Evolutionary conservation across 2,329 filamentous ascomycete genomes (phyloP), one percentile per base, ranked within the genome.

Genomic region (Hysterium pulicare): DNA sequence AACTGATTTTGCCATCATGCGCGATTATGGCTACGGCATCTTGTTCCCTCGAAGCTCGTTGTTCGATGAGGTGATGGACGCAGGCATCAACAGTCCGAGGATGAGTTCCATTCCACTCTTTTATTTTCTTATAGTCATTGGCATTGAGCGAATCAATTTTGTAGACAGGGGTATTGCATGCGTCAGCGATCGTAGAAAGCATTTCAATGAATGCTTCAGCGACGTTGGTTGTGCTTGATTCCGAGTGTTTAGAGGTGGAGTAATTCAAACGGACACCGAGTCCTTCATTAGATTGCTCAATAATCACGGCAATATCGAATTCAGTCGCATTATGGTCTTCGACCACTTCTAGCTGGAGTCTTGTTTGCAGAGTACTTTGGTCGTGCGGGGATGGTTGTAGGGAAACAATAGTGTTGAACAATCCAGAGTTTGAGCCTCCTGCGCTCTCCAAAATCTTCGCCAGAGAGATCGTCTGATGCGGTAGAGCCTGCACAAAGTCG

Each of bases 371-470:
- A 11, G 44, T 32, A 17, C 40, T 22, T 38, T 50, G 45, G 26
- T 44, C 38, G n/a, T 45, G 44, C 0, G 37, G 42, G 23, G 45
- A 43, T 35, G 41, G 48, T 19, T 51, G 48, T 41, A 51, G 46
- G 2, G 62, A 51, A 65, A 73, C n/a, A 68, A 72, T 67, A 5
- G 69, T 71, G 39, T 73, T 72, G 54, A 72, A 71, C 22, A 73
- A 51, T 15, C n/a, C 24, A 38, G 23, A 20, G 33, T 39, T 3
- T 43, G 47, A 16, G 42, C 22, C 19, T 48, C 35, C n/a, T 44
- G 21, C 22, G 51, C 26, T 34, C 35, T 50, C 41, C 16, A 51
- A 43, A 15, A 53, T 47, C 15, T 47, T 41, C 13, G 47, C 41
- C 6, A 53, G 38, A 5, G 73, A 73, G 44, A 69, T 70, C 40